Percentiles rank a stretch among this genome's conserved stretches.
Conservation (phyloP, 2,329 filamentous ascomycete species). For the Westerdykella sp. region DNA sequence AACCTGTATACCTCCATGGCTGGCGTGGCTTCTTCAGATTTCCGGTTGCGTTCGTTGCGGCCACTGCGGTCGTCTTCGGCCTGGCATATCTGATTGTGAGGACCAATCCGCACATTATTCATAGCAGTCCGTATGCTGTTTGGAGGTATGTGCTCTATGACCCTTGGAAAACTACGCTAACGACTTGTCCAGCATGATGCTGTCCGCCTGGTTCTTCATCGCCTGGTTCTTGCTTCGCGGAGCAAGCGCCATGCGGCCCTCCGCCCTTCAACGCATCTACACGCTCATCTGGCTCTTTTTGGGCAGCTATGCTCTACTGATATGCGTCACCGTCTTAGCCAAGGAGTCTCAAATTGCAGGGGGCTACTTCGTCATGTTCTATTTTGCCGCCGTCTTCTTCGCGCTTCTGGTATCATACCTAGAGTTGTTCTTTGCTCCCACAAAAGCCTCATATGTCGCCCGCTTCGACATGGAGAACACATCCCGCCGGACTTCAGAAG, state of each 20-base stretch:
- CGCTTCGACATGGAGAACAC: conserved; percentile 38
- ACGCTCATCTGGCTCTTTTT: conserved; percentile 77
- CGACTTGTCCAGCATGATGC: conserved; percentile 56
- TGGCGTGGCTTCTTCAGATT: conserved; percentile 80
- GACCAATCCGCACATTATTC: conserved; percentile 83
- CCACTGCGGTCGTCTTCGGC: conserved; percentile 63
- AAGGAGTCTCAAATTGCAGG: conserved; percentile 66
- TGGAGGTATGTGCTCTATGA: conserved; percentile 48
- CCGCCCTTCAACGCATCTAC: conserved; percentile 78
- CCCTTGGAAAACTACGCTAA: not conserved
- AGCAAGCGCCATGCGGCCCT: conserved; percentile 73
- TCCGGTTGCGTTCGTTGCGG: conserved; percentile 64
- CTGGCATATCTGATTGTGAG: conserved; percentile 71
- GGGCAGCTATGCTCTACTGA: conserved; percentile 65
- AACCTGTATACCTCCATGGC: conserved; percentile 62
- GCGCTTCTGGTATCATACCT: conserved; percentile 68
- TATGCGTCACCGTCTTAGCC: conserved; percentile 68
- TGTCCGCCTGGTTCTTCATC: conserved; percentile 70
- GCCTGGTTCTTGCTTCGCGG: conserved; percentile 79
- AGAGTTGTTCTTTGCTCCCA: conserved; percentile 68
- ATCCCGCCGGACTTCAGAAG: conserved; percentile 17
- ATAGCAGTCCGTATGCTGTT: conserved; percentile 80
- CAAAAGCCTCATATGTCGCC: conserved; percentile 64
- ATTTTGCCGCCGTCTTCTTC: conserved; percentile 68
- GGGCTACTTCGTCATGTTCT: conserved; percentile 76